Percentiles rank a stretch among this genome's conserved stretches.
phyloP scores from a whole-genome alignment of 176 grass and related monocot genomes.

The Luzula sylvatica region DNA sequence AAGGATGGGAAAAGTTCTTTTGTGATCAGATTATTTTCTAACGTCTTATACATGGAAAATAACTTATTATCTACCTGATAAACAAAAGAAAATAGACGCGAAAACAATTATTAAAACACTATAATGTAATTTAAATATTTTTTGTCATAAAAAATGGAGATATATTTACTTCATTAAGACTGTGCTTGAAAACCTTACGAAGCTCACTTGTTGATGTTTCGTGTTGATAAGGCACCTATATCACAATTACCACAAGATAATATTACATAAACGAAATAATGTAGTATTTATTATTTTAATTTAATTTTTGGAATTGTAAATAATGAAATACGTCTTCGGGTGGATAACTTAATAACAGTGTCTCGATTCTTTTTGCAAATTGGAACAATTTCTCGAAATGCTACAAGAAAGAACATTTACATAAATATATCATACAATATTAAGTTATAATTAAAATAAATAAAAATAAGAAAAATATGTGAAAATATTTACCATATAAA shows the following conservation, averaged over 20 bases:
- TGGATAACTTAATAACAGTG: constrained; percentile 46
- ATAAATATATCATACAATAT: constrained; percentile 5
- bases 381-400: constrained; percentile 93
- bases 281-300: constrained; percentile 2
- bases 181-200: constrained; percentile 79
- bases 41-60: constrained; percentile 84
- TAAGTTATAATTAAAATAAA: background rate
- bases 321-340: constrained; percentile 56
- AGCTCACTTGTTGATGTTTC: constrained; percentile 88
- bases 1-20: constrained; percentile 82
- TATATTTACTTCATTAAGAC: constrained; percentile 57
- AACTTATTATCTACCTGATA: constrained; percentile 83
- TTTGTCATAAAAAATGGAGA: constrained; percentile 1
- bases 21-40: constrained; percentile 88
- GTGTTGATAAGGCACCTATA: constrained; percentile 82
- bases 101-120: background rate
- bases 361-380: constrained; percentile 71
- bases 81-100: too few species aligned
- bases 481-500: constrained; percentile 75
- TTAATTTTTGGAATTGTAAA: background rate
- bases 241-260: constrained; percentile 1
- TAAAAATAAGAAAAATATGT: constrained; percentile 6
- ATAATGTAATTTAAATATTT: too few species aligned
- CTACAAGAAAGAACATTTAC: constrained; percentile 27
- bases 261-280: constrained; percentile 10